Evolutionary conservation across 805 yeast genomes (phyloP).

Genomic region (Blastobotrys terrestris): DNA sequence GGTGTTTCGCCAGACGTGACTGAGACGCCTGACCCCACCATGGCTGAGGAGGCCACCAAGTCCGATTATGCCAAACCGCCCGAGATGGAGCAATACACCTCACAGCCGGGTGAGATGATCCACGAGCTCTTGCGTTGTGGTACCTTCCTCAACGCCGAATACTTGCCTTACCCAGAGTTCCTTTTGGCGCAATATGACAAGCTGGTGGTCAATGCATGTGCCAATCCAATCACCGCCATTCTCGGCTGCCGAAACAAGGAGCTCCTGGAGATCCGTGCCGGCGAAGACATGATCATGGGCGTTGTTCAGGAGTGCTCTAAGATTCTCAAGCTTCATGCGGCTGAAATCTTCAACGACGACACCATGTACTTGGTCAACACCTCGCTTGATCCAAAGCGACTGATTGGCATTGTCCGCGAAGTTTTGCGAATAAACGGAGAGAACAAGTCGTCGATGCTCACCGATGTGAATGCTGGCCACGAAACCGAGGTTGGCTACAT

Average conservation of each 20-base stretch:
- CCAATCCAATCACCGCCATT: constrained; percentile 77
- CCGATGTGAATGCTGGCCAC: constrained; percentile 50
- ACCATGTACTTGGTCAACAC: constrained; percentile 6
- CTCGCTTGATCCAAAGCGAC: constrained; percentile 25
- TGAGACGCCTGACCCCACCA: constrained; percentile 3
- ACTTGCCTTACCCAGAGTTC: constrained; percentile 37
- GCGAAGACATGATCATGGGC: constrained; percentile 32
- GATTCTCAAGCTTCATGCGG: constrained; percentile 35
- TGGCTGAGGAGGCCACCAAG: constrained; percentile 9
- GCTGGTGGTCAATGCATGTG: constrained; percentile 71
- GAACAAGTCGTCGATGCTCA: constrained; percentile 68
- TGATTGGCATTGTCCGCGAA: constrained; percentile 32
- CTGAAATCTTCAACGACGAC: constrained; percentile 12
- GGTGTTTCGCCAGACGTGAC: constrained; percentile 1
- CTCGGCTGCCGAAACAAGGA: constrained; percentile 76
- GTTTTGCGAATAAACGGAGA: constrained; percentile 44
- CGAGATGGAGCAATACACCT: not conserved
- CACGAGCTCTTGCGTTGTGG: constrained; percentile 10
- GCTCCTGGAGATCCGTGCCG: constrained; percentile 39
- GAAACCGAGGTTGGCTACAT: constrained; percentile 75
- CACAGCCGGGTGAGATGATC: constrained; percentile 2
- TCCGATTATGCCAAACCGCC: constrained; percentile 6
- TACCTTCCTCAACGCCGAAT: constrained; percentile 13
- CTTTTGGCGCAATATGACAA: constrained; percentile 65
- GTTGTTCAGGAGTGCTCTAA: constrained; percentile 43